These are phyloP conservation scores for Ophiostoma sp. DNA, from an alignment of 2,329 filamentous ascomycete species.

Conservation along the genomic window DNA sequence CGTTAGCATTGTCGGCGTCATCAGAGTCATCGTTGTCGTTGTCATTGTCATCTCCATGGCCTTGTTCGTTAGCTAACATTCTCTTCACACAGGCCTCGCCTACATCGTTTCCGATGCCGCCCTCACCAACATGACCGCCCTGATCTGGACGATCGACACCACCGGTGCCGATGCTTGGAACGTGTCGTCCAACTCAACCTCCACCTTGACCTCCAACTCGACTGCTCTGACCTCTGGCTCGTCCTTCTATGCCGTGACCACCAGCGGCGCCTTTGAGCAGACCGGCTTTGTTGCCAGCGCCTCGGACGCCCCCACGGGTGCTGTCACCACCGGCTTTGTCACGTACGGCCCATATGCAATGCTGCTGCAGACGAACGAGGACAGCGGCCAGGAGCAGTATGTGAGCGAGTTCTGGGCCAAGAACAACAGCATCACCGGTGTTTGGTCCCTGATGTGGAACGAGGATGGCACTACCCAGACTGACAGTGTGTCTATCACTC, in stretches of 20 bases:
- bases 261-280: background rate
- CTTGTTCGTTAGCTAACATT: background rate
- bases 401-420: conserved; percentile 22
- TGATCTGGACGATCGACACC: conserved; percentile 22
- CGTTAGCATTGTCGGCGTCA: background rate
- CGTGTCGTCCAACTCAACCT: background rate
- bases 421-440: conserved; percentile 8
- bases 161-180: conserved; percentile 18
- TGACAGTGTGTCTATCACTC: background rate
- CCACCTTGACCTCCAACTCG: background rate
- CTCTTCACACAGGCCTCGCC: conserved; percentile 10
- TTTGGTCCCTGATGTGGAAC: conserved; percentile 25
- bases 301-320: background rate
- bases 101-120: conserved; percentile 13
- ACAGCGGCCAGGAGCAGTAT: background rate
- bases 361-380: background rate
- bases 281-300: conserved; percentile 14
- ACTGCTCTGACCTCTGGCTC: background rate
- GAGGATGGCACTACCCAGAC: background rate
- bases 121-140: conserved; percentile 15
- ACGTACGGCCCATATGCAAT: conserved; percentile 23
- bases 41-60: background rate
- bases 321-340: conserved; percentile 15
- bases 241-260: conserved; percentile 14
- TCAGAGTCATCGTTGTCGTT: background rate